Percentiles rank a stretch among this genome's conserved stretches.
Evolutionary conservation across 139 green algal genomes (phyloP).

Genomic region (Haematococcus lacustris): DNA sequence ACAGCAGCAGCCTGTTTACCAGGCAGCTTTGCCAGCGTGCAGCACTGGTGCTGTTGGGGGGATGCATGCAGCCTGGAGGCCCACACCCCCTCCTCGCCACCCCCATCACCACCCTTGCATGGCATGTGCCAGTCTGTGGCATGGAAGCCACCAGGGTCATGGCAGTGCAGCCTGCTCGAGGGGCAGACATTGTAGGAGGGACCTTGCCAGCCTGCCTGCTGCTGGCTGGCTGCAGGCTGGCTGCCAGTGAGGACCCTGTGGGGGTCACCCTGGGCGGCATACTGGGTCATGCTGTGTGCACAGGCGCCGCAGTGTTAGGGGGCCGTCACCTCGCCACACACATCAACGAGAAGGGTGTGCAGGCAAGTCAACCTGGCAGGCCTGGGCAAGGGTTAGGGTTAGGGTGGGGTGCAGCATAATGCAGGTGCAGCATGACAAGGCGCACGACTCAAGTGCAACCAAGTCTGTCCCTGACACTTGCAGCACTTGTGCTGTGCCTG

Average conservation of each 20-base stretch:
- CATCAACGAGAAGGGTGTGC: slow-evolving; percentile 84
- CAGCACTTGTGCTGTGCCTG: too few species aligned
- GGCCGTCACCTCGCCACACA: slow-evolving; percentile 84
- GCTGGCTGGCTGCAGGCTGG: slow-evolving; percentile 44
- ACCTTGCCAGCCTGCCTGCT: neutral
- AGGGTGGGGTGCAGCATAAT: too few species aligned
- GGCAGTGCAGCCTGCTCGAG: neutral
- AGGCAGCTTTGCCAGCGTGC: neutral
- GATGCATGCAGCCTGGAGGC: neutral
- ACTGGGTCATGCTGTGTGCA: slow-evolving; percentile 89
- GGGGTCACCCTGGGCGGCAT: slow-evolving; percentile 91
- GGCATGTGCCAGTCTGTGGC: neutral
- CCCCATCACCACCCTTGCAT: neutral
- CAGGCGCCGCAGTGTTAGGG: slow-evolving; percentile 85
- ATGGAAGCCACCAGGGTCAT: neutral
- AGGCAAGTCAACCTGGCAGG: too few species aligned
- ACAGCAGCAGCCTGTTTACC: neutral
- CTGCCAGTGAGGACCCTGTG: slow-evolving; percentile 77
- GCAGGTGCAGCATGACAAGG: too few species aligned
- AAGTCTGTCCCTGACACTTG: too few species aligned
- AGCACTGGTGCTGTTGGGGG: neutral
- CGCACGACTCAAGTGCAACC: too few species aligned
- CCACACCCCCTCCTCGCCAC: neutral
- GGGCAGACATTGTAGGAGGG: neutral
- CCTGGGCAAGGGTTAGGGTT: too few species aligned